Evolutionary conservation across 345 rosid genomes (phyloP), one percentile per base, ranked within the genome.

Genomic region (Arabidopsis arenosa): DNA sequence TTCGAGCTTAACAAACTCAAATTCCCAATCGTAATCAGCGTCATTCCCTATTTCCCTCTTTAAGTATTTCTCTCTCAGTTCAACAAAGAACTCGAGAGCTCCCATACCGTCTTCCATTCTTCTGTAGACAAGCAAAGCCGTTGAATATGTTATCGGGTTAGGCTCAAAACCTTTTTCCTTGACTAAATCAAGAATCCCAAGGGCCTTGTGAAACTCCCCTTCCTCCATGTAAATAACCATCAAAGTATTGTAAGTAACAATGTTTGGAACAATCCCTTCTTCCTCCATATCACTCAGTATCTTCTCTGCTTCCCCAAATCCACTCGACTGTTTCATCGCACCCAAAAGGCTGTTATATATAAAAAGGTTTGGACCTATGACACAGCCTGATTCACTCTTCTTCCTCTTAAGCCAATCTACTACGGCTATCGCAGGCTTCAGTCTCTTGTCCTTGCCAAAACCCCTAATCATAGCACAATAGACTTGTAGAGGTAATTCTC

Each of bases 371-470:
- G 97, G 97, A 75, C 86, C 85, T 3, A 80, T 63, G 58, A 26
- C 39, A 41, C 89, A 83, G 5, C 82, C 80, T n/a, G 86, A 81
- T 80, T 88, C 92, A 45, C 68, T 85, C 82, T 87, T 86, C 86
- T 85, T 90, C 80, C 79, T 85, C 83, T 86, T 87, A 53, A 95
- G 93, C 97, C 97, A 95, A 63, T 84, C 86, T 63, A 92, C 88
- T 55, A 95, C 83, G 2, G 97, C 93, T 65, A 90, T 41, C 2
- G 97, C 93, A 72, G 88, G 82, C 35, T 82, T 79, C 72, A 90
- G 59, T 74, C 68, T 73, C 76, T 83, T 89, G 53, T 87, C 93
- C 79, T 84, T 84, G 14, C 97, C 99, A 45, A 89, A 85, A 57
- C 87, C 88, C 68, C 75, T 87, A 45, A 95, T 89, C 85, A 92